Percentiles rank a stretch among this genome's conserved stretches.
Evolutionary conservation across 257 asterid species (phyloP).

Genomic region (Perilla frutescens): DNA sequence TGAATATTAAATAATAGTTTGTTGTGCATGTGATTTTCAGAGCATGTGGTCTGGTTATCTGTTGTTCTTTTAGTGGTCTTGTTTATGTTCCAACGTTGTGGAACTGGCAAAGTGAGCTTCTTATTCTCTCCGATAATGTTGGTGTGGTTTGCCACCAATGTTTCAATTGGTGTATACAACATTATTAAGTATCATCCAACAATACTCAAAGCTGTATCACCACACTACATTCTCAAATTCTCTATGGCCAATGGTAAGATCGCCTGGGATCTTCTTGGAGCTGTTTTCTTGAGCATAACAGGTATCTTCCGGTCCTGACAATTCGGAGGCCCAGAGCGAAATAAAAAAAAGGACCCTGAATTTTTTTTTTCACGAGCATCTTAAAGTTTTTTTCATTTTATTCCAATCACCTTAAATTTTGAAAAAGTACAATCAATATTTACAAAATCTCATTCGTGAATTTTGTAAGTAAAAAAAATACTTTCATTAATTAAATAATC

Average conservation of each 20-base stretch:
- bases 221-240: conserved; percentile 59
- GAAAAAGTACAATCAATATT: too few species aligned
- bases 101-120: conserved; percentile 73
- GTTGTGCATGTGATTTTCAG: conserved; percentile 31
- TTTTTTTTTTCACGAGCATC: too few species aligned
- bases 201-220: conserved; percentile 61
- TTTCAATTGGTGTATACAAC: conserved; percentile 62
- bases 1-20: background rate
- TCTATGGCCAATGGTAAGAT: conserved; percentile 49
- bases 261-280: conserved; percentile 66
- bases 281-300: conserved; percentile 70
- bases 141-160: conserved; percentile 65
- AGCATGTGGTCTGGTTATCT: conserved; percentile 66
- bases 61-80: conserved; percentile 55
- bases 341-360: too few species aligned
- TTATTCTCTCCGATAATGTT: conserved; percentile 70
- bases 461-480: too few species aligned
- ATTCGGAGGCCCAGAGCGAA: too few species aligned
- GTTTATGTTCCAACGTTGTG: conserved; percentile 65
- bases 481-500: too few species aligned
- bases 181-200: conserved; percentile 54
- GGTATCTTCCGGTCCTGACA: too few species aligned
- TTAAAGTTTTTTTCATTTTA: too few species aligned
- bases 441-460: too few species aligned
- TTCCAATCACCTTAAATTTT: too few species aligned